These are phyloP conservation scores for Litchi chinensis DNA, from an alignment of 345 rosid genomes.

Conservation along the genomic window DNA sequence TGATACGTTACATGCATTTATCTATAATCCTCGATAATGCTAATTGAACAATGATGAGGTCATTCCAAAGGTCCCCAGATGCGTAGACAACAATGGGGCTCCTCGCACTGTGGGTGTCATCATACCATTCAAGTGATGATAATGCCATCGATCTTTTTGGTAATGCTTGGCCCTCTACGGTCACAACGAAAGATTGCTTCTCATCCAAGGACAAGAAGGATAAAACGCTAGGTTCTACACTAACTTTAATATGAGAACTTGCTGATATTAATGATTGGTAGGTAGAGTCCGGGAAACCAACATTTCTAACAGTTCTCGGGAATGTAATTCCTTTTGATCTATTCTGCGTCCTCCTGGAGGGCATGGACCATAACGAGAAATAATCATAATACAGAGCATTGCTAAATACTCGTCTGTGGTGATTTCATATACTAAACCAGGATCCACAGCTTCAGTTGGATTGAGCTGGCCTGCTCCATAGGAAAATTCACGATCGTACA, in stretches of 20 bases:
- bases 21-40: not conserved
- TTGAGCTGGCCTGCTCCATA: constrained; percentile 44
- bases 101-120: constrained; percentile 17
- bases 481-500: constrained; percentile 23
- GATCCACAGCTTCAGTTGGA: constrained; percentile 33
- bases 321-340: constrained; percentile 4
- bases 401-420: constrained; percentile 27
- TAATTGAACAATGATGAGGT: not conserved
- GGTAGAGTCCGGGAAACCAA: constrained; percentile 18
- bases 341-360: not conserved
- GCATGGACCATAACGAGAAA: not conserved
- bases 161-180: constrained; percentile 7
- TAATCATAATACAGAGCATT: constrained; percentile 30
- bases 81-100: constrained; percentile 29
- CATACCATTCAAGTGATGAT: constrained; percentile 24
- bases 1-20: not conserved
- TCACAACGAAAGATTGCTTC: constrained; percentile 20
- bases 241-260: not conserved
- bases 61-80: not conserved
- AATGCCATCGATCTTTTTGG: not conserved
- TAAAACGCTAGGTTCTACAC: constrained; percentile 19
- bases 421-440: constrained; percentile 44
- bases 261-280: not conserved
- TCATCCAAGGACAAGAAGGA: constrained; percentile 22
- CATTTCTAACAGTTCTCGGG: constrained; percentile 28